Percentiles rank a stretch among this genome's conserved stretches.
phyloP scores from a whole-genome alignment of 106 monocot genomes.

The Apostasia ramifera region DNA sequence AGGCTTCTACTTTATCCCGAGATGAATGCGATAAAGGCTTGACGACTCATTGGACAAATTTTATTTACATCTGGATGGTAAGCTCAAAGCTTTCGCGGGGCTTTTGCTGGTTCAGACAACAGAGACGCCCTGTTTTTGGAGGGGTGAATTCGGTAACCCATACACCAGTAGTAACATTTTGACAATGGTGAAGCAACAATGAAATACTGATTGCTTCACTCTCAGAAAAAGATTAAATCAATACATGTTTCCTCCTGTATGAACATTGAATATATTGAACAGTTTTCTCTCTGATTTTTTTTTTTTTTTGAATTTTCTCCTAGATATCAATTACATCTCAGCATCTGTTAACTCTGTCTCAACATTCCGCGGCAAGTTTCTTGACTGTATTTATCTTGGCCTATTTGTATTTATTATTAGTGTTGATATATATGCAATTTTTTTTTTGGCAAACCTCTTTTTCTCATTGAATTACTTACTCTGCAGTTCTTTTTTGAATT shows the following conservation, averaged over 20 bases:
- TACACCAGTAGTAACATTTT: slow-evolving; percentile 7
- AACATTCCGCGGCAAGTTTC: no score
- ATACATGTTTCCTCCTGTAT: slow-evolving; percentile 8
- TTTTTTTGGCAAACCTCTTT: no score
- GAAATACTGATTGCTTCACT: slow-evolving; percentile 4
- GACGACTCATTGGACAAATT: neutral
- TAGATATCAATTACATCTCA: no score
- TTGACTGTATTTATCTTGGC: no score
- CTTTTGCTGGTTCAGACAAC: slow-evolving; percentile 7
- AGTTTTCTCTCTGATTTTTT: slow-evolving; percentile 1
- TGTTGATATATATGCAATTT: no score
- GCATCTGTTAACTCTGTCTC: no score
- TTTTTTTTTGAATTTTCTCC: slow-evolving; percentile 1
- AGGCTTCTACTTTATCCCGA: neutral
- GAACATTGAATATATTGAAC: slow-evolving; percentile 4
- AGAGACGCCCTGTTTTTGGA: slow-evolving; percentile 2
- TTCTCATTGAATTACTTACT: no score
- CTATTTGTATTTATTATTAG: no score
- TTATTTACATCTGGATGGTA: neutral
- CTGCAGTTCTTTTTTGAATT: no score
- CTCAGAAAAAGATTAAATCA: neutral
- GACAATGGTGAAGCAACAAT: slow-evolving; percentile 1
- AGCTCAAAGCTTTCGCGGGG: neutral
- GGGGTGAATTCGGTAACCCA: slow-evolving; percentile 3
- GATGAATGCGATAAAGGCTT: neutral